Evolutionary conservation across 495 filamentous ascomycete species (phyloP), one percentile per base, ranked within the genome.

Genomic region (Lasiosphaeria ovina): DNA sequence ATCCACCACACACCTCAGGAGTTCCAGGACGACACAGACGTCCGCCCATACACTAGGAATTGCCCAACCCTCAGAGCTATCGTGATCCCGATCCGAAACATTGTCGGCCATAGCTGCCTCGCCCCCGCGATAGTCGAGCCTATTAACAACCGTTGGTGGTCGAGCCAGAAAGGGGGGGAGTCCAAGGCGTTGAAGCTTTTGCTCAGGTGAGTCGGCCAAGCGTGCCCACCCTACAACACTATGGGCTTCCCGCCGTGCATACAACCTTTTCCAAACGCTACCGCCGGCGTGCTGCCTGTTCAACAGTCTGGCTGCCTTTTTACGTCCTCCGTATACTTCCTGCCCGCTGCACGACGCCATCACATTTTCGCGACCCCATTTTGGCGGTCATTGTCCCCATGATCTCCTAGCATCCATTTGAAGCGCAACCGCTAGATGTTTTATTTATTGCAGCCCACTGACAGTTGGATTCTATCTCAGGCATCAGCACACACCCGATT

Each of bases 381-480:
- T 38, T n/a, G 34, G 24, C 24, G 11, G 33, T 36, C 51, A 16
- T 38, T 53, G 16, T 53, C 33, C 33, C 35, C 36, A 44, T 10
- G 24, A 32, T 35, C 42, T 14, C 8, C 5, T 40, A 33, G 14
- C 53, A 45, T 45, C 44, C 53, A 14, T 55, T 55, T 55, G 53
- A 42, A 44, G 11, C 44, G 36, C 14, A 44, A 40, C 53, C 36
- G 53, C 42, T 55, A 44, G 38, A 57, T 48, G 44, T 31, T 14
- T 57, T 47, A 4, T 32, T 44, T 35, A 48, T 14, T 11, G 35
- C 11, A 16, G 32, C 32, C 12, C 38, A 47, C 55, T 57, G 44
- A 57, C 55, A 35, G 24, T 31, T 34, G 55, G 16, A 57, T 35
- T 57, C 38, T 34, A 48, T 44, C n/a, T 14, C 12, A 57, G 42